Conservation (phyloP, 2,329 filamentous ascomycete species). For the Xylariaceae sp. region DNA sequence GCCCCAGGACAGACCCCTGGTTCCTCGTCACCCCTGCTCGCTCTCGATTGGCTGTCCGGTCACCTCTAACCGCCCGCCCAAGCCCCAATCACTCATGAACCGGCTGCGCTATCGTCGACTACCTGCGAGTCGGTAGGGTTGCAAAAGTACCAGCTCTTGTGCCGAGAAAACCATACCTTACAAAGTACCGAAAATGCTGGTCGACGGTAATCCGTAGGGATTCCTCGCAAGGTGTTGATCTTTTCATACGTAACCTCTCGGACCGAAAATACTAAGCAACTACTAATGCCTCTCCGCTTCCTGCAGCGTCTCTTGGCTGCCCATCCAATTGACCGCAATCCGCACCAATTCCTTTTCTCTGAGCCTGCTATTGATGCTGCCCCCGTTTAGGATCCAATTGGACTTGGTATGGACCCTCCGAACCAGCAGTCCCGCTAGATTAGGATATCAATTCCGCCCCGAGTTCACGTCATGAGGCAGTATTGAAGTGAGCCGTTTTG, state of each 20-base stretch:
- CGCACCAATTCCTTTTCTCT: background rate
- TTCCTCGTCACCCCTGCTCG: slow-evolving; percentile 12
- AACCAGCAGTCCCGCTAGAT: slow-evolving; percentile 15
- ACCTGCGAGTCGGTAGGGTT: background rate
- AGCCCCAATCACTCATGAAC: slow-evolving; percentile 26
- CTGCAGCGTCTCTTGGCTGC: slow-evolving; percentile 6
- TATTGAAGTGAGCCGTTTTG: slow-evolving; percentile 23
- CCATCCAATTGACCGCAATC: slow-evolving; percentile 21
- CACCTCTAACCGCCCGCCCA: slow-evolving; percentile 30
- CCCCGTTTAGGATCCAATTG: slow-evolving; percentile 15
- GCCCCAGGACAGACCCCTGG: slow-evolving; percentile 15
- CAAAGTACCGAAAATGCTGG: slow-evolving; percentile 14
- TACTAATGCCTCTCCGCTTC: slow-evolving; percentile 7
- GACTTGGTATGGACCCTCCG: slow-evolving; percentile 8
- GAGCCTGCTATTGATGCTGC: slow-evolving; percentile 1
- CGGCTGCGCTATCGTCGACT: background rate
- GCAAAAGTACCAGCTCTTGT: background rate
- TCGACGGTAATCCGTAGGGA: background rate
- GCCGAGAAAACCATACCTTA: background rate
- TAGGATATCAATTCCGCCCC: slow-evolving; percentile 22
- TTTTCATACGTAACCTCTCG: background rate
- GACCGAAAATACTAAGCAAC: background rate
- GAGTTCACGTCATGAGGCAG: slow-evolving; percentile 29
- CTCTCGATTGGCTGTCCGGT: slow-evolving; percentile 26
- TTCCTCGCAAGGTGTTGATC: no score